Percentiles rank a stretch among this genome's conserved stretches.
These are phyloP conservation scores for Ramalina intermedia DNA, from an alignment of 495 filamentous ascomycete species.

Conservation along the genomic window DNA sequence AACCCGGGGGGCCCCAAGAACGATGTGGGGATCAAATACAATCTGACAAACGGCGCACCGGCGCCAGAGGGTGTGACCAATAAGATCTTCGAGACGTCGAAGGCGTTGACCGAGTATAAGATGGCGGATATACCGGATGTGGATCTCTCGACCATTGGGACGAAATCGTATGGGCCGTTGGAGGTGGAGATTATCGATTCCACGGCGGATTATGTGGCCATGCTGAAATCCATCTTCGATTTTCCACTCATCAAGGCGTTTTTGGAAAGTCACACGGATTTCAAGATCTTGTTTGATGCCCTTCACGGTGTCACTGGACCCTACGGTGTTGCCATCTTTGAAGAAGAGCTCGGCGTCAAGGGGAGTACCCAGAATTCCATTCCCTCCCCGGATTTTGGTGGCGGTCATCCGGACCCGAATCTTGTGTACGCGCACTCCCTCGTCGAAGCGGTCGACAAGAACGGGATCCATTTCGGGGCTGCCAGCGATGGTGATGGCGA, in stretches of 20 bases:
- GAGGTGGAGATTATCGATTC: conserved; percentile 94
- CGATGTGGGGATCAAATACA: conserved; percentile 99
- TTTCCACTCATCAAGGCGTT: conserved; percentile 90
- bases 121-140: conserved; percentile 74
- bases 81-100: conserved; percentile 87
- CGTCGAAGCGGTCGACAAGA: conserved; percentile 84
- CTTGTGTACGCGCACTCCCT: conserved; percentile 95
- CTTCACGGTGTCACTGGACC: conserved; percentile 90
- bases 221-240: conserved; percentile 97
- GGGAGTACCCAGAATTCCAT: conserved; percentile 86
- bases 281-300: conserved; percentile 93
- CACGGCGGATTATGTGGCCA: conserved; percentile 76
- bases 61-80: conserved; percentile 92
- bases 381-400: conserved; percentile 85
- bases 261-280: conserved; percentile 68
- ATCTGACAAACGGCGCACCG: conserved; percentile 86
- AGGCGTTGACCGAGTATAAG: conserved; percentile 81
- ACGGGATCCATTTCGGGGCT: conserved; percentile 86
- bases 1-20: conserved; percentile 94
- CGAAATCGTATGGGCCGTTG: conserved; percentile 64
- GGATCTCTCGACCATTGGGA: conserved; percentile 58
- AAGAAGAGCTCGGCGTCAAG: conserved; percentile 72
- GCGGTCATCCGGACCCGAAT: conserved; percentile 95
- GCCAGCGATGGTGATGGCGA: conserved; percentile 95
- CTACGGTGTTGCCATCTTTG: conserved; percentile 89